These are phyloP conservation scores for Dispira parvispora DNA, from an alignment of 192 early-diverging fungal genomes.

Conservation along the genomic window DNA sequence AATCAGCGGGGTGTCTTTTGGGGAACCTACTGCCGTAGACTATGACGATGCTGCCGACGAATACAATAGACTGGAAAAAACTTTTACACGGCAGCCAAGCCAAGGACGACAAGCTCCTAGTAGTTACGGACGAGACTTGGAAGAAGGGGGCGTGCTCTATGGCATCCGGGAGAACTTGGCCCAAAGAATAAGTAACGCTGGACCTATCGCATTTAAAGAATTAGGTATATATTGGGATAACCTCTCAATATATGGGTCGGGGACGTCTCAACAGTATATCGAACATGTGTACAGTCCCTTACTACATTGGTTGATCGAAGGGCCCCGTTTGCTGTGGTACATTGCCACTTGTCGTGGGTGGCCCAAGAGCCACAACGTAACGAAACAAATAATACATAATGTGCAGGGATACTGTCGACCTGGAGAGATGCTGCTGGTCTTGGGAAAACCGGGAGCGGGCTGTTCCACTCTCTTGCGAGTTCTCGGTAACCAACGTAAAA, in stretches of 20 bases:
- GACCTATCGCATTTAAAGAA: constrained; percentile 15
- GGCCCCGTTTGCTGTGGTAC: not conserved
- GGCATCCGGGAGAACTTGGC: constrained; percentile 6
- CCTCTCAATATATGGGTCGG: constrained; percentile 19
- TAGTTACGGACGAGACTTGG: not conserved
- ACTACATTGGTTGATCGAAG: not conserved
- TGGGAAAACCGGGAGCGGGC: constrained; percentile 49
- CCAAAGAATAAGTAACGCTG: not conserved
- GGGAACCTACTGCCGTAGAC: constrained; percentile 8
- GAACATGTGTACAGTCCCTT: constrained; percentile 2
- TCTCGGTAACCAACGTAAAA: constrained; percentile 39
- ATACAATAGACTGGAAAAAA: not conserved
- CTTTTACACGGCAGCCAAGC: not conserved
- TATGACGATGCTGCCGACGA: constrained; percentile 1
- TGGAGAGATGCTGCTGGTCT: constrained; percentile 54
- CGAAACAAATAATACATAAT: constrained; percentile 33
- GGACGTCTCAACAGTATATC: not conserved
- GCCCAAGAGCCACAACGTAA: not conserved
- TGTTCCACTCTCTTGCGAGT: constrained; percentile 47
- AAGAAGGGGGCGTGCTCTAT: constrained; percentile 5
- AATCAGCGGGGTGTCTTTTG: not conserved
- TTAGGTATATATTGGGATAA: constrained; percentile 24
- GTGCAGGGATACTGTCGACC: constrained; percentile 48
- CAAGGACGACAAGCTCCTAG: not conserved
- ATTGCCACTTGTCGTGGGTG: not conserved